phyloP scores from a whole-genome alignment of 140 eudicot species.

The Bidens hawaiensis region DNA sequence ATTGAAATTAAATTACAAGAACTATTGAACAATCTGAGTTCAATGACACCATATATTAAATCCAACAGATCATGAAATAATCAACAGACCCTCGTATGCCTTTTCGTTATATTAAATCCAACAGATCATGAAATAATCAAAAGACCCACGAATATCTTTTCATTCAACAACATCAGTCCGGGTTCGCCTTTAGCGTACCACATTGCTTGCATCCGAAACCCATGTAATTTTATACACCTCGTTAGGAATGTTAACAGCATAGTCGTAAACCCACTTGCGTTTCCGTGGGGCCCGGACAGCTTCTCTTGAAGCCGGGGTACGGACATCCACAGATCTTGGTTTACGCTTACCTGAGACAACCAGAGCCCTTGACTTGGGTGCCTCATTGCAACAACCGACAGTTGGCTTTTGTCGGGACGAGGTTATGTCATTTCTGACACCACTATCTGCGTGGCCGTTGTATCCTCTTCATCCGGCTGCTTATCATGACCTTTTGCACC shows the following conservation, averaged over 20 bases:
- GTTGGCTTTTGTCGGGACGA: conserved; percentile 21
- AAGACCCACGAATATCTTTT: conserved; percentile 30
- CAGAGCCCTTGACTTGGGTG: conserved; percentile 49
- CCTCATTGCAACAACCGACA: conserved; percentile 33
- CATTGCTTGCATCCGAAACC: conserved; percentile 47
- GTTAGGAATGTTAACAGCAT: conserved; percentile 25
- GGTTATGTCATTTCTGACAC: conserved; percentile 27
- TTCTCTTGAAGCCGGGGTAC: conserved; percentile 70
- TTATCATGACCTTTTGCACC: conserved; percentile 12
- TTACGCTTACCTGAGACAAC: conserved; percentile 36
- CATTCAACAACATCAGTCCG: conserved; percentile 29
- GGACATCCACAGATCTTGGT: conserved; percentile 42
- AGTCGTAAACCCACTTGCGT: conserved; percentile 46
- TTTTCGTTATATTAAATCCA: too few species aligned
- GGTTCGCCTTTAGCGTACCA: conserved; percentile 39
- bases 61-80: conserved; percentile 28
- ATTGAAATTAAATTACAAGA: too few species aligned
- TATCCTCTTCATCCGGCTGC: conserved; percentile 24
- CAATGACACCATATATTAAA: too few species aligned
- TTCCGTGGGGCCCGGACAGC: conserved; percentile 35
- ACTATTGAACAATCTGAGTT: too few species aligned
- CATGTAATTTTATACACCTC: conserved; percentile 41
- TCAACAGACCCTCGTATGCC: conserved; percentile 18
- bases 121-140: conserved; percentile 25
- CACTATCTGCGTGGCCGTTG: conserved; percentile 19